phyloP scores from a whole-genome alignment of 1,139 yeast species.

The Sugiyamaella neomexicana region DNA sequence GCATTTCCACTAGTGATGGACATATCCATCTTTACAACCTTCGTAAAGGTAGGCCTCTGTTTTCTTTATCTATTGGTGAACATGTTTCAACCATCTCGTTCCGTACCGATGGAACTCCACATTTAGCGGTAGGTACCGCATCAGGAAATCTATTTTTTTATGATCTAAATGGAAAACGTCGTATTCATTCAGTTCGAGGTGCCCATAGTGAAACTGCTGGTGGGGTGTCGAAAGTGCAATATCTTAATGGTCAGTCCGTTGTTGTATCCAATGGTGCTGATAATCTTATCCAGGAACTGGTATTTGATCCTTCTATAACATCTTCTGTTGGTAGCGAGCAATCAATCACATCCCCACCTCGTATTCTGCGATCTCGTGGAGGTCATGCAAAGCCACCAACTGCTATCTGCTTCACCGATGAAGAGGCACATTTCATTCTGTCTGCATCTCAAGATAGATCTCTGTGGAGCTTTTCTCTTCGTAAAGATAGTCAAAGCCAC shows the following conservation, averaged over 20 bases:
- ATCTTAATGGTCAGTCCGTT: constrained; percentile 90
- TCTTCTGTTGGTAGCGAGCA: constrained; percentile 50
- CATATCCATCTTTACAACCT: constrained; percentile 65
- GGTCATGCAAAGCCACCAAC: constrained; percentile 96
- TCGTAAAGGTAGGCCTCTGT: constrained; percentile 60
- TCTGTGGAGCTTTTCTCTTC: constrained; percentile 85
- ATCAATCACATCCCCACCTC: constrained; percentile 77
- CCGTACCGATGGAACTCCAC: constrained; percentile 88
- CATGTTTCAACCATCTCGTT: constrained; percentile 74
- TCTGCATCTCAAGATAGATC: constrained; percentile 88
- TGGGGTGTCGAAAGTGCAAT: constrained; percentile 75
- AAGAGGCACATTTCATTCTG: constrained; percentile 76
- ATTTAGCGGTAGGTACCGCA: constrained; percentile 74
- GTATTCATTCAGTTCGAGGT: constrained; percentile 72
- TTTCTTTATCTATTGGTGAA: constrained; percentile 60
- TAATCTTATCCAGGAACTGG: constrained; percentile 83
- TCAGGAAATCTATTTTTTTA: constrained; percentile 85
- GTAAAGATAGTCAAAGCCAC: constrained; percentile 96
- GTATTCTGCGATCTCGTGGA: constrained; percentile 89
- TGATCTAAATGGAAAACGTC: constrained; percentile 67
- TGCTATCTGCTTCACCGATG: constrained; percentile 72
- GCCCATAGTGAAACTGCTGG: constrained; percentile 74
- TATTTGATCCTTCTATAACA: constrained; percentile 84
- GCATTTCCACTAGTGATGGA: constrained; percentile 74
- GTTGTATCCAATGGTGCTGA: constrained; percentile 92